phyloP scores from a whole-genome alignment of 1,284 basidiomycete species.

The Malassezia obtusa region DNA sequence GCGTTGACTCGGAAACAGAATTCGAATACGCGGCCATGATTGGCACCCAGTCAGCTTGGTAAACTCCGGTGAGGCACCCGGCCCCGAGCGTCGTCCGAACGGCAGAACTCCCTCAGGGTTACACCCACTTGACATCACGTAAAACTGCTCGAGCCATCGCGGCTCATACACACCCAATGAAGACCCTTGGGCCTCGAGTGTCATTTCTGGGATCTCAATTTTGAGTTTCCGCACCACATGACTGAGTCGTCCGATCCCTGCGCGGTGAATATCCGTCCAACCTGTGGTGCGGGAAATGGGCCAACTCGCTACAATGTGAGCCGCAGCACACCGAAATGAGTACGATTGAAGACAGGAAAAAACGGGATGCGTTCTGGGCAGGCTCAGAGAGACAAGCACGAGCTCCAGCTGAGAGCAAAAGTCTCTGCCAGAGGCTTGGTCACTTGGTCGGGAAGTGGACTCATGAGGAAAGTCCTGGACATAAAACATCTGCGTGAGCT shows the following conservation, averaged over 20 bases:
- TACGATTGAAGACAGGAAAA: constrained; percentile 17
- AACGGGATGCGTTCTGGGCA: constrained; percentile 25
- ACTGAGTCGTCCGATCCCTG: constrained; percentile 31
- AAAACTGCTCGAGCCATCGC: constrained; percentile 43
- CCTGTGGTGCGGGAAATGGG: constrained; percentile 21
- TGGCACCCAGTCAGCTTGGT: not conserved
- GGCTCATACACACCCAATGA: constrained; percentile 31
- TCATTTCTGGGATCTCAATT: not conserved
- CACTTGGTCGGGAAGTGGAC: not conserved
- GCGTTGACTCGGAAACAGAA: constrained; percentile 34
- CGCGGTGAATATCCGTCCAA: constrained; percentile 32
- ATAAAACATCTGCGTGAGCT: constrained; percentile 19
- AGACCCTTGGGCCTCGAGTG: constrained; percentile 38
- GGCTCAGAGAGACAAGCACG: constrained; percentile 24
- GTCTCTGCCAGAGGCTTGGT: constrained; percentile 11
- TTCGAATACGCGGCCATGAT: constrained; percentile 24
- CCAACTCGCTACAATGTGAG: constrained; percentile 31
- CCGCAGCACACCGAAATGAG: constrained; percentile 17
- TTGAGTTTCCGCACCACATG: constrained; percentile 22
- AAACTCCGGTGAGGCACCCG: constrained; percentile 1
- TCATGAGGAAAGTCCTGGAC: constrained; percentile 36
- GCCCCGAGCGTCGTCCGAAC: not conserved
- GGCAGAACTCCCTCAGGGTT: constrained; percentile 21
- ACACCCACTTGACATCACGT: constrained; percentile 28
- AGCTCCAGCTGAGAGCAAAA: constrained; percentile 22